Evolutionary conservation across 352 stramenopile genomes (phyloP).

Genomic region (Phytopythium cucurbitacearum): DNA sequence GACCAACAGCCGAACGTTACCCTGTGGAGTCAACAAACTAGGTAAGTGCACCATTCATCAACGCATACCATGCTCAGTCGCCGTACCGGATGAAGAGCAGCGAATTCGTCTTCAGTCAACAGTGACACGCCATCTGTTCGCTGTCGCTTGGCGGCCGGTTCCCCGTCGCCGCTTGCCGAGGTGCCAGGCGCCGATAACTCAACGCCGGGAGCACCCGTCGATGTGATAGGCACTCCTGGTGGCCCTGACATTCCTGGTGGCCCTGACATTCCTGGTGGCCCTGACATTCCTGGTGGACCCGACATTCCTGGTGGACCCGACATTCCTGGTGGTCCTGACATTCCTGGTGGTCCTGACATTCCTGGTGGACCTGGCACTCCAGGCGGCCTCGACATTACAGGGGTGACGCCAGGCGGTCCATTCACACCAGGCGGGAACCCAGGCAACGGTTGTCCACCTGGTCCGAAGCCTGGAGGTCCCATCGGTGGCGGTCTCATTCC

Average conservation of each 20-base stretch:
- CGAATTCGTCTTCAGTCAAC: constrained; percentile 81
- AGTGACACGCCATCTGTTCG: constrained; percentile 54
- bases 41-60: constrained; percentile 3
- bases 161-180: constrained; percentile 18
- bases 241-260: constrained; percentile 10
- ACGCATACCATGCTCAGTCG: not conserved
- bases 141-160: constrained; percentile 70
- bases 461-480: constrained; percentile 9
- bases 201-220: constrained; percentile 5
- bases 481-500: constrained; percentile 23
- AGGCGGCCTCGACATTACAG: constrained; percentile 7
- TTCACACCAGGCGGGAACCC: constrained; percentile 15
- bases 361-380: constrained; percentile 32
- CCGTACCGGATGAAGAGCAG: constrained; percentile 62
- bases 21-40: constrained; percentile 26
- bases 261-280: constrained; percentile 10
- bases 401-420: constrained; percentile 10
- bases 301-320: constrained; percentile 1
- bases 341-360: not conserved
- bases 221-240: constrained; percentile 1
- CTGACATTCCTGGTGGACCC: constrained; percentile 4
- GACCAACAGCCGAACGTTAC: constrained; percentile 57
- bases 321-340: constrained; percentile 1
- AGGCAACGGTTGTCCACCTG: constrained; percentile 3
- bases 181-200: not conserved